A percentile compares a stretch with the other conserved stretches of the same genome.
Evolutionary conservation across 2,329 filamentous ascomycete species (phyloP).

Genomic region (Arthrobotrys pseudoclavata): DNA sequence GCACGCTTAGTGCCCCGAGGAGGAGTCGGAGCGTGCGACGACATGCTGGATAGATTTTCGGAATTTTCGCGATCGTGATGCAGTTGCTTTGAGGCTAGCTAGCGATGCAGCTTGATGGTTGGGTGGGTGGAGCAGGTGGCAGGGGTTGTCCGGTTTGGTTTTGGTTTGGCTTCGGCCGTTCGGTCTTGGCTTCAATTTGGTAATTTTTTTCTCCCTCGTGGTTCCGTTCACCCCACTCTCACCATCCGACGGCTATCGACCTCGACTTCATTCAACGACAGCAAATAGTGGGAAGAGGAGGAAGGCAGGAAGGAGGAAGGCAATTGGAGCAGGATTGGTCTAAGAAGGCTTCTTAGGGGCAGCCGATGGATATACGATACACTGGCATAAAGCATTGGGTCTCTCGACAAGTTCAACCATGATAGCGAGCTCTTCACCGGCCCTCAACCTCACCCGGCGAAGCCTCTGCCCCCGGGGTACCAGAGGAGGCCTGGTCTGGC

Average conservation of each 20-base stretch:
- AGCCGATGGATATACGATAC: not conserved
- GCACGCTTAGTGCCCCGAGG: constrained; percentile 57
- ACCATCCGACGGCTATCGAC: constrained; percentile 1
- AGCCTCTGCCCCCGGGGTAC: constrained; percentile 50
- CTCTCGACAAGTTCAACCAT: constrained; percentile 18
- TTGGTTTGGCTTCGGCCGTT: constrained; percentile 10
- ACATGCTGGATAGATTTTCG: constrained; percentile 25
- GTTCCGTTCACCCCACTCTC: constrained; percentile 20
- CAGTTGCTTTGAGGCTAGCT: not conserved
- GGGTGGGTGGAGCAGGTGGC: constrained; percentile 11
- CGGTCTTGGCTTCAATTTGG: constrained; percentile 5
- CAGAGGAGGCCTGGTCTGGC: constrained; percentile 46
- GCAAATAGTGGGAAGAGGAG: constrained; percentile 10
- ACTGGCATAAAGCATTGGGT: not conserved
- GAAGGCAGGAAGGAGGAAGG: constrained; percentile 6
- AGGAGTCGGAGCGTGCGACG: constrained; percentile 52
- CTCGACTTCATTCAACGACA: not conserved
- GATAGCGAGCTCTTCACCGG: constrained; percentile 41
- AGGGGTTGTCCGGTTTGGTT: not conserved
- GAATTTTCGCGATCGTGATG: not conserved
- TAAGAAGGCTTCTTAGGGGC: not conserved
- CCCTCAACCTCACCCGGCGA: constrained; percentile 42
- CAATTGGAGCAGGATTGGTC: constrained; percentile 11
- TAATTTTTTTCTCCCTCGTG: not conserved
- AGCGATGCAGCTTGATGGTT: constrained; percentile 8